Evolutionary conservation across 352 stramenopile species (phyloP), one percentile per base, ranked within the genome.

Genomic region (Globisporangium nunn): DNA sequence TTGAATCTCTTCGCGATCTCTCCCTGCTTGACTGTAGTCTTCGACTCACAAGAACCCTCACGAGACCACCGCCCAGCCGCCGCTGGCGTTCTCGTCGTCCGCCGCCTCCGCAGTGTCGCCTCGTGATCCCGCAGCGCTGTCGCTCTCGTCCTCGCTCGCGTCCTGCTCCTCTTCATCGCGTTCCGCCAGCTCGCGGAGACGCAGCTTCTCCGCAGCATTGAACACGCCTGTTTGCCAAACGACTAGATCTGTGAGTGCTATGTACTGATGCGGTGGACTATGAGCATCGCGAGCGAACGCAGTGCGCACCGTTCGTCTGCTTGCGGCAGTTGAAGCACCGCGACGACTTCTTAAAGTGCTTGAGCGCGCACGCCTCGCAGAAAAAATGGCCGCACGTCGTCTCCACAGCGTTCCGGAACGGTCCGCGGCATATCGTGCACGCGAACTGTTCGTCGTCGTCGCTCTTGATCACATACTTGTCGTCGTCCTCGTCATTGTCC

Each of bases 381-480:
- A 98, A 98, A 66, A 98, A 98, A 68, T 99, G 96, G 0, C 81
- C 81, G 52, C 96, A 87, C 68, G 72, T 78, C 8, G 96, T 99
- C 28, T 98, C 90, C 4, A 99, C 78, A 11, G 96, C 95, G 63
- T 98, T 92, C 10, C 58, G 74, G 63, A 99, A 99, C 1, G 79
- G 74, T 14, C 88, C 56, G 41, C 95, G 81, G 70, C 96, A 99
- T 47, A 99, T 92, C 53, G 95, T 91, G 71, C 97, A 99, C 2
- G 95, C 96, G 76, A 98, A 98, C 62, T 95, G 83, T 50, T 80
- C 74, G 6, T 87, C 75, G 8, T 82, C 74, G 47, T 88, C 78
- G 50, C 71, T 85, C 48, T 87, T 71, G 30, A 70, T 78, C 52
- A 73, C 64, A 37, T 88, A 78, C 59, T 95, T 72, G 56, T 84